Evolutionary conservation across 805 yeast genomes (phyloP).

Genomic region (Saturnispora mendoncae): DNA sequence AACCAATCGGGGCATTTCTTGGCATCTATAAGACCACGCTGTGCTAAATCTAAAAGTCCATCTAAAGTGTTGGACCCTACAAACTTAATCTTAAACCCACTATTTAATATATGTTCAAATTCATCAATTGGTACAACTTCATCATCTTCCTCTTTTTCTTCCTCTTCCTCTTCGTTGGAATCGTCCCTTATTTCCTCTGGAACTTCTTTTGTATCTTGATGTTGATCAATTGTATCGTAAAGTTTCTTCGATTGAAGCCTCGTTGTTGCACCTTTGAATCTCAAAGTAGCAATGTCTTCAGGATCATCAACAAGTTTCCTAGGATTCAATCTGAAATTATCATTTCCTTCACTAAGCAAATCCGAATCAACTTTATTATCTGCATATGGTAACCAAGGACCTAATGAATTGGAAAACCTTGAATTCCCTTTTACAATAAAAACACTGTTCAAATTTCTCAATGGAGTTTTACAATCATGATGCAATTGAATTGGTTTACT

Average conservation of each 20-base stretch:
- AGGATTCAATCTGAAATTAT: constrained; percentile 34
- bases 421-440: constrained; percentile 54
- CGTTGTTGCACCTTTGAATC: constrained; percentile 56
- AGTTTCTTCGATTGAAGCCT: constrained; percentile 22
- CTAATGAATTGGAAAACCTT: constrained; percentile 52
- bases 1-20: constrained; percentile 64
- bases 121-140: constrained; percentile 53
- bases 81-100: constrained; percentile 30
- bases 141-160: constrained; percentile 7
- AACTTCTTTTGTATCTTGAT: no score
- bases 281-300: constrained; percentile 37
- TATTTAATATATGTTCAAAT: constrained; percentile 34
- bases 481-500: constrained; percentile 33
- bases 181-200: no score
- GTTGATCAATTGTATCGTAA: constrained; percentile 5
- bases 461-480: constrained; percentile 29
- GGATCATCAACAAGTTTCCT: constrained; percentile 17
- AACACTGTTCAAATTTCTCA: constrained; percentile 44
- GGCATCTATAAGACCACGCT: constrained; percentile 40
- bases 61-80: constrained; percentile 69
- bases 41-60: constrained; percentile 64
- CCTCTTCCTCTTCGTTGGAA: constrained; percentile 13
- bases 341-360: constrained; percentile 42
- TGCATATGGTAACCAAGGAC: constrained; percentile 70
- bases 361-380: constrained; percentile 55